Evolutionary conservation across 2,329 filamentous ascomycete genomes (phyloP), one percentile per base, ranked within the genome.

Genomic region (Aspergillus fumigatus): DNA sequence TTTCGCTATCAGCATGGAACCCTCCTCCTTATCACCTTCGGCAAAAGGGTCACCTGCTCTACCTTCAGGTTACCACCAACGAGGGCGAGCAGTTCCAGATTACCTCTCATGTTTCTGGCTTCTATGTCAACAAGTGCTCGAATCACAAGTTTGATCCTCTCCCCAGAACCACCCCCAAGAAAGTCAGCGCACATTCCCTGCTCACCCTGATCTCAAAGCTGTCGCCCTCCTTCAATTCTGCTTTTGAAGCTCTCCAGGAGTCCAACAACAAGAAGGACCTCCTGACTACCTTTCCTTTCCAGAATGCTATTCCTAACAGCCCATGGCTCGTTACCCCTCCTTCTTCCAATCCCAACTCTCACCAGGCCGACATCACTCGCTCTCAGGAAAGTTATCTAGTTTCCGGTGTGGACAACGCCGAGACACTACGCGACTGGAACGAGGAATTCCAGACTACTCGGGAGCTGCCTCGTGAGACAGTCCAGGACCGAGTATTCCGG

Each of bases 381-480:
- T 90, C 92, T 23, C 94, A 99, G 76, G 94, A 99, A 79, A 90
- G 89, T 50, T 97, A 90, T 71, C 80, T 99, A 58, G 86, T 97
- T 58, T 85, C 90, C 21, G 95, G 95, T 29, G 87, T 92, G 26
- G 94, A 99, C 69, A 96, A 93, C 71, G 90, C 91, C 0, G 94
- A 99, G 70, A 96, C 92, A 4, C 80, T 99, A 61, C 86, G 94
- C 57, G 94, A 99, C 74, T 99, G 95, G 93, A 99, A 99, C 67
- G 94, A 99, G 74, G 94, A 99, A 71, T 96, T 99, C 71, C 94
- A 99, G 75, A 96, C 93, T 2, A 96, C 94, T 10, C 88, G 91
- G 67, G 94, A 99, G 74, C 83, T 99, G 61, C 92, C 93, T 35
- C 93, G 92, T 70, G 93, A 97, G 62, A 91, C 87, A 7, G 89